Evolutionary conservation across 352 stramenopile species (phyloP).

Genomic region (Blastocystis hominis): DNA sequence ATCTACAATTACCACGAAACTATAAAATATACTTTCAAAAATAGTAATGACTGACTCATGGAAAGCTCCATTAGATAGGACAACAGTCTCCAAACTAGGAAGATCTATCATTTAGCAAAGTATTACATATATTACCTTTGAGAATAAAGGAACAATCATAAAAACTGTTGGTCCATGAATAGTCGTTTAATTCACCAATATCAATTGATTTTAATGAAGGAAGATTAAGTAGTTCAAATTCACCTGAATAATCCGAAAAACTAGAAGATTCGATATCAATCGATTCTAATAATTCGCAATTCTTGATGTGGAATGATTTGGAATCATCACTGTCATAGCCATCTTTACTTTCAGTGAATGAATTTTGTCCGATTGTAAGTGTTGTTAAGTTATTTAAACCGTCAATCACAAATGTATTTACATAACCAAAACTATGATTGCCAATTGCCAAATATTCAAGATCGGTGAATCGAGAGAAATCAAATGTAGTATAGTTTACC

Average conservation of each 20-base stretch:
- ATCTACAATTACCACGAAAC: too few relatives aligned
- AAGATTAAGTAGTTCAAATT: background rate
- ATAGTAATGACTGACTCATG: too few relatives aligned
- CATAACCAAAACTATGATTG: conserved; percentile 78
- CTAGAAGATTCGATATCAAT: background rate
- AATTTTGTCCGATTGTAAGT: background rate
- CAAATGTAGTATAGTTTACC: conserved; percentile 53
- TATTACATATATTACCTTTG: too few relatives aligned
- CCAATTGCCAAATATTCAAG: conserved; percentile 76
- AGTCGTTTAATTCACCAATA: background rate
- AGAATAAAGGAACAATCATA: too few relatives aligned
- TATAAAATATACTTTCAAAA: too few relatives aligned
- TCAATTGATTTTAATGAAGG: background rate
- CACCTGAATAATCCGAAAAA: background rate
- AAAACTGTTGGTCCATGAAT: too few relatives aligned
- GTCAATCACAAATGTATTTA: conserved; percentile 59
- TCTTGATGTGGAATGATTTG: background rate
- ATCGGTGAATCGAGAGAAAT: background rate
- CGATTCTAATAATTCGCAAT: background rate
- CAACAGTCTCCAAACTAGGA: too few relatives aligned
- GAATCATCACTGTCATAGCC: too few relatives aligned
- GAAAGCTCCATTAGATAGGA: too few relatives aligned
- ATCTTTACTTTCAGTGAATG: background rate
- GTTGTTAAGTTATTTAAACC: background rate
- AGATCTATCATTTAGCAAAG: too few relatives aligned